Conservation (phyloP, 1,284 basidiomycete species). For the Cutaneotrichosporon cyanovorans region DNA sequence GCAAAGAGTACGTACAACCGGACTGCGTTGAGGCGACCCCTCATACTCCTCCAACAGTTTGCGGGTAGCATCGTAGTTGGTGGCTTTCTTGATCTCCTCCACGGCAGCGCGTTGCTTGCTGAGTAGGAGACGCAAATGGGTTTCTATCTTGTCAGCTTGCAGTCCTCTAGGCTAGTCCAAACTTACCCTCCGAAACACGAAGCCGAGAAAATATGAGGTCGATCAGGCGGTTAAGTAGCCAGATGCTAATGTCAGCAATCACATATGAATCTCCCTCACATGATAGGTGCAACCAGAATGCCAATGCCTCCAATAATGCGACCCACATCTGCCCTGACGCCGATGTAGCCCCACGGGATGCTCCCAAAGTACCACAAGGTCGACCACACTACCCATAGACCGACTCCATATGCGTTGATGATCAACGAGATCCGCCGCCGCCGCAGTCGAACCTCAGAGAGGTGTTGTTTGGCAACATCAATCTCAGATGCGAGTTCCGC, state of each 20-base stretch:
- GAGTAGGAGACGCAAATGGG: conserved; percentile 64
- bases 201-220: conserved; percentile 80
- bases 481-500: conserved; percentile 49
- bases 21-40: not conserved
- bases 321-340: conserved; percentile 44
- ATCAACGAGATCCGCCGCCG: conserved; percentile 73
- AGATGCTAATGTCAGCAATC: conserved; percentile 54
- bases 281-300: conserved; percentile 65
- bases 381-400: conserved; percentile 71
- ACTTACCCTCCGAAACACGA: conserved; percentile 73
- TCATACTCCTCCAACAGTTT: conserved; percentile 85
- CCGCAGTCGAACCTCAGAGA: conserved; percentile 79
- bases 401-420: conserved; percentile 73
- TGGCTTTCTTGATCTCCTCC: conserved; percentile 95
- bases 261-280: conserved; percentile 53
- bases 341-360: conserved; percentile 51
- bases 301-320: conserved; percentile 50
- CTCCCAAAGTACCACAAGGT: conserved; percentile 70
- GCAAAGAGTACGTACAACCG: too few species aligned
- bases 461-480: conserved; percentile 56
- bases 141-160: conserved; percentile 53
- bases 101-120: conserved; percentile 77
- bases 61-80: conserved; percentile 87
- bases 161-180: not conserved
- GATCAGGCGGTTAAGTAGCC: conserved; percentile 73